Conservation (phyloP, 352 stramenopile genomes). For the Stephanocyclus meneghinianus region DNA sequence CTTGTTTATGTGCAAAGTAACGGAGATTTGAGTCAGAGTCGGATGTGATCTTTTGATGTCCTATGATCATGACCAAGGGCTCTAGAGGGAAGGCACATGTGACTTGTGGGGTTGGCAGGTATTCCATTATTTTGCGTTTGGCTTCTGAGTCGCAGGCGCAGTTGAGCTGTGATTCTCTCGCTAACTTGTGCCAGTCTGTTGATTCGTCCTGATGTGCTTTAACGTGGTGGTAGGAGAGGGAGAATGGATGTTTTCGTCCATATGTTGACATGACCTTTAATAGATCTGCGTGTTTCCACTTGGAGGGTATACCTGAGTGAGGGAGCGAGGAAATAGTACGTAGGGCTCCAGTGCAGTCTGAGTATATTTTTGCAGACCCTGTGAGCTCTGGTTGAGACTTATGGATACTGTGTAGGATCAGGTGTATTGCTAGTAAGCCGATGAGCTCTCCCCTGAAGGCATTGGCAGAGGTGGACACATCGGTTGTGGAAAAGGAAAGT, state of each 20-base stretch:
- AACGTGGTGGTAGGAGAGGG: not conserved
- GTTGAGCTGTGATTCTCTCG: not conserved
- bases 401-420: too few relatives aligned
- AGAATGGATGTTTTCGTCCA: not conserved
- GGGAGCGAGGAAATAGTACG: too few relatives aligned
- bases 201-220: constrained; percentile 10
- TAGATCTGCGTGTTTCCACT: not conserved
- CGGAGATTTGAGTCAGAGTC: not conserved
- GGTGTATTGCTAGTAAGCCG: too few relatives aligned
- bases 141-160: not conserved
- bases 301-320: too few relatives aligned
- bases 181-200: not conserved
- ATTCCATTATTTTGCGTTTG: not conserved
- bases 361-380: too few relatives aligned
- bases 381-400: too few relatives aligned
- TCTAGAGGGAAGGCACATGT: not conserved
- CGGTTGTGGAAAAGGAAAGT: too few relatives aligned
- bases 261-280: not conserved
- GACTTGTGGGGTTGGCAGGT: too few relatives aligned
- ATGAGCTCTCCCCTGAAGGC: too few relatives aligned
- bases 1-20: not conserved
- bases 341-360: too few relatives aligned
- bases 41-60: not conserved
- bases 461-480: too few relatives aligned
- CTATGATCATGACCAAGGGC: not conserved